phyloP scores from a whole-genome alignment of 2,329 filamentous ascomycete genomes.

The Cryphonectria japonica region DNA sequence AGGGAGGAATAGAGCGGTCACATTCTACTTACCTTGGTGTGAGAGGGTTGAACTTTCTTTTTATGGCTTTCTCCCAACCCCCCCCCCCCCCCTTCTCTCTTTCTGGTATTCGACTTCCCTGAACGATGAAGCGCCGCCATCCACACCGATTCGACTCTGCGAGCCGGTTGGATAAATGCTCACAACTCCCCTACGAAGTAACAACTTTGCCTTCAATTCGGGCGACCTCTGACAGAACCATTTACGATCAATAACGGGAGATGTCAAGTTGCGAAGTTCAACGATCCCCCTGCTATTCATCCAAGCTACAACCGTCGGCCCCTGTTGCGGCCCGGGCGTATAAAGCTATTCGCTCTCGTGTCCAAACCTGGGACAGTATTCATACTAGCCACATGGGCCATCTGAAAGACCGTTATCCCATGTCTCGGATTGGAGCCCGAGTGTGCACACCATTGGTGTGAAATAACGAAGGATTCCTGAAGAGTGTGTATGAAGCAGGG shows the following conservation, averaged over 20 bases:
- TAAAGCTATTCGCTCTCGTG: not conserved
- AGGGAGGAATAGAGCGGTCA: not conserved
- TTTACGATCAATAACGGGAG: not conserved
- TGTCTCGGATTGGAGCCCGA: not conserved
- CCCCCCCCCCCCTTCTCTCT: not conserved
- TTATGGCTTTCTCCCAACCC: no score
- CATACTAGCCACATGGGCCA: not conserved
- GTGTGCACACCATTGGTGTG: not conserved
- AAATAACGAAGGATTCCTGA: not conserved
- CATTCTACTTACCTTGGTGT: not conserved
- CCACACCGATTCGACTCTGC: not conserved
- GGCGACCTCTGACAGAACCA: not conserved
- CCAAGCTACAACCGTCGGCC: not conserved
- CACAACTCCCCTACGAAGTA: not conserved
- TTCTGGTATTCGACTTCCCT: not conserved
- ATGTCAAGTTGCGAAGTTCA: not conserved
- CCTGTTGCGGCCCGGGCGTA: not conserved
- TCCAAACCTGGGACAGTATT: not conserved
- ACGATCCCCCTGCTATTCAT: not conserved
- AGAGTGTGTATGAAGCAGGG: not conserved
- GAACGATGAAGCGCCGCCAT: not conserved
- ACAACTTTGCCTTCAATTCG: not conserved
- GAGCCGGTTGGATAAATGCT: not conserved
- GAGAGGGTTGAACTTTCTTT: not conserved
- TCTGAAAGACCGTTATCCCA: not conserved